Conservation (phyloP, 2,329 filamentous ascomycete species). For the Calonectria naviculata region DNA sequence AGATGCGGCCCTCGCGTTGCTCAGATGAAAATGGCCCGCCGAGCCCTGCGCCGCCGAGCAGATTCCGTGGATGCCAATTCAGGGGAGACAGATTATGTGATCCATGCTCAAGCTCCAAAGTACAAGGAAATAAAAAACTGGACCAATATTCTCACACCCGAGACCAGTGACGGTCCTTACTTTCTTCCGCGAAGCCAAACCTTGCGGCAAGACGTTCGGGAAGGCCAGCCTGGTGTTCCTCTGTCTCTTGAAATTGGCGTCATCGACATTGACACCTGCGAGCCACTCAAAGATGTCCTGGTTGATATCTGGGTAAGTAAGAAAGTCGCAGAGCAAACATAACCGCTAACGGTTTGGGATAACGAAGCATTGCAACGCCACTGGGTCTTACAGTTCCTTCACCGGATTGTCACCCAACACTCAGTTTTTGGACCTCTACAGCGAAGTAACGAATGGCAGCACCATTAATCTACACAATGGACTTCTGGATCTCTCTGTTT, state of each 20-base stretch:
- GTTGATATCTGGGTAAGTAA: constrained; percentile 4
- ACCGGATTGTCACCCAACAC: constrained; percentile 15
- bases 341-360: neutral
- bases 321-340: neutral
- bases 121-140: constrained; percentile 17
- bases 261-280: neutral
- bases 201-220: constrained; percentile 20
- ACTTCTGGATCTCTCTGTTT: neutral
- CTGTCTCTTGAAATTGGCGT: constrained; percentile 15
- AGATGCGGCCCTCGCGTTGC: neutral
- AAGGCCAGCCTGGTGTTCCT: constrained; percentile 17
- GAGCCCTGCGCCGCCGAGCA: neutral
- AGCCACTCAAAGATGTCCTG: constrained; percentile 6
- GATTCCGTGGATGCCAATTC: neutral
- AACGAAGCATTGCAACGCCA: constrained; percentile 15
- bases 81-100: constrained; percentile 3
- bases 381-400: constrained; percentile 14
- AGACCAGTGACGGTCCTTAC: constrained; percentile 18
- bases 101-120: constrained; percentile 13
- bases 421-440: neutral
- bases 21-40: neutral
- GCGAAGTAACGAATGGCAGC: neutral
- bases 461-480: neutral
- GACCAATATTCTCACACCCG: constrained; percentile 19
- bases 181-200: constrained; percentile 18